These are phyloP conservation scores for Starmerella apis DNA, from an alignment of 805 yeast genomes.

Conservation along the genomic window DNA sequence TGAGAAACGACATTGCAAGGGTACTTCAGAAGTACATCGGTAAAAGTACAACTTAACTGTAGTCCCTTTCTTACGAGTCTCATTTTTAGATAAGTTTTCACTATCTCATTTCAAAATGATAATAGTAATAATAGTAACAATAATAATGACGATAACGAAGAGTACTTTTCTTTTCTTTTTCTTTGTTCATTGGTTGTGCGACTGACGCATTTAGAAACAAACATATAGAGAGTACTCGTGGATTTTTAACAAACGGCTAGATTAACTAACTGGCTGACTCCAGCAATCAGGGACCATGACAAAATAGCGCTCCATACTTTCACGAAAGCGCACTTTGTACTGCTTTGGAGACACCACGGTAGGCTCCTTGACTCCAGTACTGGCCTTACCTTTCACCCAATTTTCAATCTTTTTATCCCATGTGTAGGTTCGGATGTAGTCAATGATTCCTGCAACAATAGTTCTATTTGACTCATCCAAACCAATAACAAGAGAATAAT, in stretches of 20 bases:
- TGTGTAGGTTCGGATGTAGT: conserved; percentile 88
- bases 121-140: too few species aligned
- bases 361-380: conserved; percentile 86
- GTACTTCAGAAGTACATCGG: conserved; percentile 12
- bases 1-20: conserved; percentile 30
- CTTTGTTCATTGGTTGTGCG: too few species aligned
- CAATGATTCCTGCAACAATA: conserved; percentile 85
- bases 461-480: conserved; percentile 54
- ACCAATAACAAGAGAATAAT: conserved; percentile 89
- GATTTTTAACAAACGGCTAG: too few species aligned
- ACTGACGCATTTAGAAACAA: too few species aligned
- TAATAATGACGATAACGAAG: too few species aligned
- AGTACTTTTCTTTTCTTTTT: too few species aligned
- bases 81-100: too few species aligned
- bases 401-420: conserved; percentile 98
- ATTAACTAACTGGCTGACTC: conserved; percentile 24
- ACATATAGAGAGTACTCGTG: too few species aligned
- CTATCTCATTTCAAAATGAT: neutral
- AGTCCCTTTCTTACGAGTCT: neutral
- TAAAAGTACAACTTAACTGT: neutral
- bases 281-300: conserved; percentile 78
- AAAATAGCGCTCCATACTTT: conserved; percentile 94
- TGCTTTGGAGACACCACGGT: conserved; percentile 96
- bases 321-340: conserved; percentile 85
- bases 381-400: conserved; percentile 94